Evolutionary conservation across 1,139 yeast species (phyloP).

Genomic region (Scheffersomyces lignicola): DNA sequence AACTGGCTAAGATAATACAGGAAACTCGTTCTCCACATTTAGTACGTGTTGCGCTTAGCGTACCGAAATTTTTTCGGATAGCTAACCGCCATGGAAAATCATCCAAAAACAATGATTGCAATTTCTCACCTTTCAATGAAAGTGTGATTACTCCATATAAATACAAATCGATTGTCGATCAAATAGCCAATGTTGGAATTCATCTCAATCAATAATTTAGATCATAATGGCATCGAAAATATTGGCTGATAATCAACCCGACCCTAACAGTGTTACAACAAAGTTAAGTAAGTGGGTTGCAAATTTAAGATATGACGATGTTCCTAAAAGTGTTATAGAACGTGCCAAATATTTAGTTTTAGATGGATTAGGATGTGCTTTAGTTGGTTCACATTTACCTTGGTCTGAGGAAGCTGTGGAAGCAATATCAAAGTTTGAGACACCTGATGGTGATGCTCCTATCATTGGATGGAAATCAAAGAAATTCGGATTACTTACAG

Average conservation of each 20-base stretch:
- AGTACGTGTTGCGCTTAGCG: no score
- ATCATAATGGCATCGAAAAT: background rate
- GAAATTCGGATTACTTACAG: background rate
- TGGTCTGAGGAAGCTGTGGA: constrained; percentile 2
- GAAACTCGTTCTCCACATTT: no score
- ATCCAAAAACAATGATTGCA: no score
- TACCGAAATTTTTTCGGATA: no score
- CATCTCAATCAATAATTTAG: no score
- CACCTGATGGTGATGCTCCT: constrained; percentile 1
- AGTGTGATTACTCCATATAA: no score
- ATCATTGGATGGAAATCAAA: constrained; percentile 1
- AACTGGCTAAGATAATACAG: no score
- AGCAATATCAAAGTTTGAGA: constrained; percentile 1
- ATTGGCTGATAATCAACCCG: background rate
- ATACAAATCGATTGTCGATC: no score
- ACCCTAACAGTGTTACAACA: constrained; percentile 1
- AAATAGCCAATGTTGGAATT: no score
- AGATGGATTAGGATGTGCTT: constrained; percentile 3
- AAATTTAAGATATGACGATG: background rate
- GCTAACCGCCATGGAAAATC: no score
- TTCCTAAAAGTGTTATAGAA: background rate
- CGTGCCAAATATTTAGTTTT: constrained; percentile 1
- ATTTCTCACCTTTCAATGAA: no score
- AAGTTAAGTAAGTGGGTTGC: constrained; percentile 2
- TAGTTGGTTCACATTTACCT: constrained; percentile 2